These are phyloP conservation scores for Zoysia matrella DNA, from an alignment of 202 grass and related monocot genomes.

Conservation along the genomic window DNA sequence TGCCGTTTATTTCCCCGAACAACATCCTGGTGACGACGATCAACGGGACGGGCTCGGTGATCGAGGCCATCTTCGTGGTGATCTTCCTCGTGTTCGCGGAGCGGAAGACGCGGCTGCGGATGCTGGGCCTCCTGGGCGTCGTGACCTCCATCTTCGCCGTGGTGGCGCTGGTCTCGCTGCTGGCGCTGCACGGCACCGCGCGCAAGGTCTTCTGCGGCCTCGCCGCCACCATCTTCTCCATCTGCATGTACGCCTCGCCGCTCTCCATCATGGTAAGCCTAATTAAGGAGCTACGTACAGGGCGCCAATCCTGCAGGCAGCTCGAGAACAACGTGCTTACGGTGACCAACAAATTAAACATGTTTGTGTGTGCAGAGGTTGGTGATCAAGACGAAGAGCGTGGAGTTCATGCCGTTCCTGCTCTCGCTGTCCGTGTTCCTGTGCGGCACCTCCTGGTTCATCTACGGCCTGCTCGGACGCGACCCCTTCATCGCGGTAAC, in stretches of 20 bases:
- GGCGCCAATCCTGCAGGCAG: no score
- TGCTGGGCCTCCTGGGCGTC: slow-evolving; percentile 60
- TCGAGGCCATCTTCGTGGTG: slow-evolving; percentile 85
- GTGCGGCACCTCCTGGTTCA: slow-evolving; percentile 97
- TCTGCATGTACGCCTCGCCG: slow-evolving; percentile 97
- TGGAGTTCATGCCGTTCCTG: slow-evolving; percentile 99
- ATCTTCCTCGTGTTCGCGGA: slow-evolving; percentile 88
- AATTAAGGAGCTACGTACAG: no score
- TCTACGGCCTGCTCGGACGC: slow-evolving; percentile 81
- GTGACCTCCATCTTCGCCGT: slow-evolving; percentile 67
- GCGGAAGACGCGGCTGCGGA: slow-evolving; percentile 41
- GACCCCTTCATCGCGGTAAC: slow-evolving; percentile 90
- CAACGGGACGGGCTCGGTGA: slow-evolving; percentile 76
- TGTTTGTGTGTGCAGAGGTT: slow-evolving; percentile 62
- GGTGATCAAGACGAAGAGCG: slow-evolving; percentile 98
- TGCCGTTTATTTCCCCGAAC: slow-evolving; percentile 94
- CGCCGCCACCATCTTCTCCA: slow-evolving; percentile 86
- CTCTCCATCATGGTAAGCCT: slow-evolving; percentile 90
- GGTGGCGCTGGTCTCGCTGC: slow-evolving; percentile 71
- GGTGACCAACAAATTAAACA: not conserved
- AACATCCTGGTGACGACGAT: slow-evolving; percentile 92
- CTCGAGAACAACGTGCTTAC: not conserved
- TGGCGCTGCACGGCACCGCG: slow-evolving; percentile 66
- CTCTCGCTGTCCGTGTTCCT: slow-evolving; percentile 91
- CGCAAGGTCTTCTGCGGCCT: slow-evolving; percentile 94